These are phyloP conservation scores for Aspergillus baeticus DNA, from an alignment of 495 filamentous ascomycete genomes.

Conservation along the genomic window DNA sequence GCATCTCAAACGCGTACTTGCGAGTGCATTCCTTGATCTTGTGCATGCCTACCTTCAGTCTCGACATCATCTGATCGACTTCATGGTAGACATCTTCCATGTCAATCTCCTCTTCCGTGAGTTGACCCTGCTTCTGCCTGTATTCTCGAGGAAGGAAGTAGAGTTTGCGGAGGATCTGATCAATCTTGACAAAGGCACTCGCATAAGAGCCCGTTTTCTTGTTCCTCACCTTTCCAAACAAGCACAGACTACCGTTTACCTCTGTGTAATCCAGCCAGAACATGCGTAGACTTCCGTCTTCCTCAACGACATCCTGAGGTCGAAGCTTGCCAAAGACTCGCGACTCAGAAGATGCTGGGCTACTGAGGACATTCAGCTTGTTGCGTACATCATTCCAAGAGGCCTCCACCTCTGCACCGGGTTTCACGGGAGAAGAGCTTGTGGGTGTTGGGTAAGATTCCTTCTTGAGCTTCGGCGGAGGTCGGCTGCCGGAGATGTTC, in stretches of 20 bases:
- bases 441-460: slow-evolving; percentile 63
- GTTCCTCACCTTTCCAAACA: slow-evolving; percentile 96
- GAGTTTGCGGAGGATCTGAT: slow-evolving; percentile 90
- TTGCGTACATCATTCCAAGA: slow-evolving; percentile 88
- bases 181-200: slow-evolving; percentile 94
- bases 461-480: slow-evolving; percentile 72
- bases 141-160: slow-evolving; percentile 86
- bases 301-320: slow-evolving; percentile 77
- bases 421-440: slow-evolving; percentile 72
- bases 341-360: slow-evolving; percentile 58
- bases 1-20: slow-evolving; percentile 94
- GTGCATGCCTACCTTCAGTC: slow-evolving; percentile 77
- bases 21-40: slow-evolving; percentile 88
- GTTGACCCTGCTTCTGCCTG: slow-evolving; percentile 59
- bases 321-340: slow-evolving; percentile 73
- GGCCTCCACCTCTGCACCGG: slow-evolving; percentile 62
- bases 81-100: slow-evolving; percentile 91
- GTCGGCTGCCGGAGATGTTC: slow-evolving; percentile 83
- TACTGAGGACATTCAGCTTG: slow-evolving; percentile 81
- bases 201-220: slow-evolving; percentile 75
- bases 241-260: slow-evolving; percentile 83
- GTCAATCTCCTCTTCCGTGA: slow-evolving; percentile 76
- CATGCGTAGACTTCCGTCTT: slow-evolving; percentile 87
- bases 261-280: slow-evolving; percentile 98
- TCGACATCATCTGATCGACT: slow-evolving; percentile 81